These are phyloP conservation scores for Ceratobasidium sp. DNA, from an alignment of 1,284 basidiomycete species.

Conservation along the genomic window DNA sequence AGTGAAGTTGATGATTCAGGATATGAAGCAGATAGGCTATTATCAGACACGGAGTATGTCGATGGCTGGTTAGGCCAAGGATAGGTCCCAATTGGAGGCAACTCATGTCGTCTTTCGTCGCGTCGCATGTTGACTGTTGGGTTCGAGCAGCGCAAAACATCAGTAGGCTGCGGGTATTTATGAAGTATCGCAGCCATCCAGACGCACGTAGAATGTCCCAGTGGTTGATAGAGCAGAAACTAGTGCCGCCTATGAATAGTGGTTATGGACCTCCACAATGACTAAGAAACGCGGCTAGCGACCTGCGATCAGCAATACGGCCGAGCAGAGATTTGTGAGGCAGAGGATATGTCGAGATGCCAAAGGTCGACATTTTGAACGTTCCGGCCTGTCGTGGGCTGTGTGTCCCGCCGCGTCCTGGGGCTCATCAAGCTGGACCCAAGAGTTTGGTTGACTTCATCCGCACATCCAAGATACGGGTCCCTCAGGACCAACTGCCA, in stretches of 20 bases:
- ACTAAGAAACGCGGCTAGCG: conserved; percentile 26
- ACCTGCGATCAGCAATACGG: conserved; percentile 1
- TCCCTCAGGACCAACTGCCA: conserved; percentile 36
- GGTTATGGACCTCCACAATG: conserved; percentile 5
- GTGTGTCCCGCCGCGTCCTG: conserved; percentile 30
- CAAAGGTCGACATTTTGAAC: conserved; percentile 36
- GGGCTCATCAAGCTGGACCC: conserved; percentile 34
- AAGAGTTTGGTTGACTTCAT: not conserved
- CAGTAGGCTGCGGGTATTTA: conserved; percentile 35
- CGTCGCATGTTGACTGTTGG: conserved; percentile 27
- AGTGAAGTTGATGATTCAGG: conserved; percentile 12
- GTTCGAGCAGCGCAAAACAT: conserved; percentile 35
- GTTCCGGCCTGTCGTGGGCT: conserved; percentile 32
- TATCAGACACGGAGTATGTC: not conserved
- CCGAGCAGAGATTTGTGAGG: conserved; percentile 15
- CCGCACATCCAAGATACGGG: conserved; percentile 28
- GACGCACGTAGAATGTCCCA: conserved; percentile 40
- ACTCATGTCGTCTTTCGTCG: conserved; percentile 19
- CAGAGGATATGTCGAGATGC: conserved; percentile 23
- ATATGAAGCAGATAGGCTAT: conserved; percentile 3
- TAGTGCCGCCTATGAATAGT: conserved; percentile 10
- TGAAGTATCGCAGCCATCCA: conserved; percentile 37
- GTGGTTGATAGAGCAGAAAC: conserved; percentile 27
- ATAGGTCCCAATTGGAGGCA: conserved; percentile 7
- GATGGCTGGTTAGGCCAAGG: conserved; percentile 11